Conservation (phyloP, 352 stramenopile genomes). For the Pelagophyceae sp. region DNA sequence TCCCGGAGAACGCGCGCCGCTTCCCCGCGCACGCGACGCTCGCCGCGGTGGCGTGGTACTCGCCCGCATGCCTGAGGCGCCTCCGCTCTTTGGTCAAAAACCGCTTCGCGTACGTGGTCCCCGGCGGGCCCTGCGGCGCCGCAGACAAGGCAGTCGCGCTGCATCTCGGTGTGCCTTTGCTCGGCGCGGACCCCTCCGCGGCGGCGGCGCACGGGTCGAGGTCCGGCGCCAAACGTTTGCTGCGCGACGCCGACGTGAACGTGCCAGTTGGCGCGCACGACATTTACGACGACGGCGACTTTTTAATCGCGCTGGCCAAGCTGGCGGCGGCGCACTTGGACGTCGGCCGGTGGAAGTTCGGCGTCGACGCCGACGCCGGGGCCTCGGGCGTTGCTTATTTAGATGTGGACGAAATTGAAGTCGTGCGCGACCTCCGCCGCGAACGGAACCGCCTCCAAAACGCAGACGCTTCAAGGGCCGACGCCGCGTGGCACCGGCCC, state of each 20-base stretch:
- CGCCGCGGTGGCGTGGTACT: conserved; percentile 64
- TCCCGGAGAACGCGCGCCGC: conserved; percentile 59
- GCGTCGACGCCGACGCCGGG: not conserved
- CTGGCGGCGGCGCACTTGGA: conserved; percentile 66
- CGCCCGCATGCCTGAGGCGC: conserved; percentile 56
- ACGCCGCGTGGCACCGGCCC: conserved; percentile 21
- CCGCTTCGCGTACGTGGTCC: conserved; percentile 60
- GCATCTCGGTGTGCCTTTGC: conserved; percentile 53
- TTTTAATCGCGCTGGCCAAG: conserved; percentile 65
- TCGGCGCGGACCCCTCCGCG: conserved; percentile 42
- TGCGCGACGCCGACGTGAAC: conserved; percentile 68
- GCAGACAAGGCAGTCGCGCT: conserved; percentile 64
- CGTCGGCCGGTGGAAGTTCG: conserved; percentile 51
- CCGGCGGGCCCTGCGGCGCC: conserved; percentile 48
- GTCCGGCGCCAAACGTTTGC: conserved; percentile 61
- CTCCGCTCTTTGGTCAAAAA: conserved; percentile 42
- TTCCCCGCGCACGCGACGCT: conserved; percentile 70
- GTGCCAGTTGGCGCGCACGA: conserved; percentile 66
- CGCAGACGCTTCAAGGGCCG: not conserved
- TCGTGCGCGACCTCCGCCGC: not conserved
- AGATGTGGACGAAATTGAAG: not conserved
- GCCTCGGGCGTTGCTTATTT: not conserved
- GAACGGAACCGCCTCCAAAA: not conserved
- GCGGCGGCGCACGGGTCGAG: conserved; percentile 50
- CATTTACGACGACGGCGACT: conserved; percentile 70